Evolutionary conservation across 2,329 filamentous ascomycete genomes (phyloP), one percentile per base, ranked within the genome.

Genomic region (Botrytis fabae): DNA sequence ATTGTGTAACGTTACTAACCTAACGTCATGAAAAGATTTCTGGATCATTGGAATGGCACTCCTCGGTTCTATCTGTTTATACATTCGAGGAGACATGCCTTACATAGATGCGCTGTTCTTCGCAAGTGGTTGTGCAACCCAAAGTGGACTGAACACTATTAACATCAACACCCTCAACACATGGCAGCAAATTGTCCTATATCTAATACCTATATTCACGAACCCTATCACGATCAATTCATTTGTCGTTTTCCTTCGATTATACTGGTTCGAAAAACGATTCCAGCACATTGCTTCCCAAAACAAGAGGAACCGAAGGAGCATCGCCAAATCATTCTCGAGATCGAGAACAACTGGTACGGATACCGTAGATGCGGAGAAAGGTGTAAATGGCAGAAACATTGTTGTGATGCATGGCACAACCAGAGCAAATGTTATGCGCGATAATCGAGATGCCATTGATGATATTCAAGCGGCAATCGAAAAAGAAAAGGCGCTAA

Each of bases 241-340:
- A 2, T 92, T 89, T 62, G 94, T 99, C 62, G 96, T 99, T 12
- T 95, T 97, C 78, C 87, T 98, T 22, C 92, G 96, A 40, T 85
- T 99, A 2, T 98, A 97, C 83, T 99, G 95, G 95, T 99, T 99
- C 81, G 95, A 99, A 83, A 97, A 97, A 82, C 90, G 95, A 12
- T 98, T 99, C 80, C 92, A 97, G 80, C 87, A 93, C 78, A 88
- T 97, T 76, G 94, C 92, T 22, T 87, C 86, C 48, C 93, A 97
- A 78, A 90, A 93, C 1, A 89, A 90, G 71, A 85, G 84, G 61
- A 85, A 91, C 70, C 89, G 95, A 71, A 86, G 87, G 71, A 92
- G 87, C 51, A 82, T 91, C n/a, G 84, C 86, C 82, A 84, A 90
- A 85, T 84, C 92, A 80, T 83, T 89, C 83, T 83, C 91, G 80